Conservation (phyloP, 2,329 filamentous ascomycete genomes). For the Paraphaeosphaeria minitans region DNA sequence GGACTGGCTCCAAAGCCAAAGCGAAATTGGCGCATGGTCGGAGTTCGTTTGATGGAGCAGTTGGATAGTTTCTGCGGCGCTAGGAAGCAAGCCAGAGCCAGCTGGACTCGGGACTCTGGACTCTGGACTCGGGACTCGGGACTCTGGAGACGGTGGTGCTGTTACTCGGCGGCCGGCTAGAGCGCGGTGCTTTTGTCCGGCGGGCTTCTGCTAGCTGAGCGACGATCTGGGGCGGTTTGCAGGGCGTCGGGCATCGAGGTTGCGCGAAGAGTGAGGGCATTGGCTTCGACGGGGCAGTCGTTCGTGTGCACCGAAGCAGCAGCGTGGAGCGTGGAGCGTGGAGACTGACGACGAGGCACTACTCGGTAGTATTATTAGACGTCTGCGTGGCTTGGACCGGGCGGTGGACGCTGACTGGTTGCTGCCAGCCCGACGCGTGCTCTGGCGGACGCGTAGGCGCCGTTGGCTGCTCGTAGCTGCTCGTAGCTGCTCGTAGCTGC, state of each 20-base stretch:
- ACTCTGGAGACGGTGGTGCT: not conserved
- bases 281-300: not conserved
- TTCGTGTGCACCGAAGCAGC: constrained; percentile 1
- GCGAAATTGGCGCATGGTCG: constrained; percentile 6
- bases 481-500: constrained; percentile 1
- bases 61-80: constrained; percentile 7
- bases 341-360: not conserved
- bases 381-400: constrained; percentile 2
- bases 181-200: not conserved
- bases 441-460: constrained; percentile 4
- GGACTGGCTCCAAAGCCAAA: not conserved
- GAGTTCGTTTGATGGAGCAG: constrained; percentile 5
- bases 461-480: constrained; percentile 6
- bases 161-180: not conserved
- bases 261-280: not conserved
- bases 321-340: constrained; percentile 8
- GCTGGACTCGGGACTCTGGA: no score
- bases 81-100: not conserved
- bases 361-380: constrained; percentile 10
- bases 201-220: not conserved
- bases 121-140: no score
- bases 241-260: not conserved
- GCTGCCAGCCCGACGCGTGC: not conserved
- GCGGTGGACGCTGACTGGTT: constrained; percentile 1
- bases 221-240: not conserved